Percentiles rank a stretch among this genome's conserved stretches.
Conservation (phyloP, 306 rosid species). For the Dalbergia oliveri region DNA sequence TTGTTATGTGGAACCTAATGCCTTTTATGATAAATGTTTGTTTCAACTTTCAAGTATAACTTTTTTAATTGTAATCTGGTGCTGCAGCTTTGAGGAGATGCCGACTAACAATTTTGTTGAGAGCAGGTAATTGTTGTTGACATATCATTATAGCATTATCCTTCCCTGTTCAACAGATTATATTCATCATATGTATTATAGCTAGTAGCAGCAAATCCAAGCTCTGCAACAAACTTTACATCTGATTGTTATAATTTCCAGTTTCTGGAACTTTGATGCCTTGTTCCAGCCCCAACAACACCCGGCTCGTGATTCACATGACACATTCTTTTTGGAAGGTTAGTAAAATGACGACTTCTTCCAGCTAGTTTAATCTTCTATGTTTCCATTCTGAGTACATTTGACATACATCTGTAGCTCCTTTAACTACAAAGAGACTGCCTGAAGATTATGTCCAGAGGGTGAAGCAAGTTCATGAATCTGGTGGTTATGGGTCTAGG, state of each 20-base stretch:
- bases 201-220: slow-evolving; percentile 4
- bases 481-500: slow-evolving; percentile 90
- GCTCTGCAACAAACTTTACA: background rate
- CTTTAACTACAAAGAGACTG: slow-evolving; percentile 74
- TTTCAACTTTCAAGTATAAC: slow-evolving; percentile 28
- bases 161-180: background rate
- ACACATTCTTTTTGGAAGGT: slow-evolving; percentile 88
- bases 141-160: background rate
- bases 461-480: slow-evolving; percentile 85
- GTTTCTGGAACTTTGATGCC: slow-evolving; percentile 96
- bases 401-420: slow-evolving; percentile 62
- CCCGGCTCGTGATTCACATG: slow-evolving; percentile 99
- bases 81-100: slow-evolving; percentile 97
- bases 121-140: slow-evolving; percentile 76
- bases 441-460: slow-evolving; percentile 97
- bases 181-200: background rate
- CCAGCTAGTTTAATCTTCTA: slow-evolving; percentile 31
- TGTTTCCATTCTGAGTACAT: slow-evolving; percentile 40
- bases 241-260: slow-evolving; percentile 51
- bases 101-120: slow-evolving; percentile 95
- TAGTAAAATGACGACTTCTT: slow-evolving; percentile 26
- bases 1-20: slow-evolving; percentile 28
- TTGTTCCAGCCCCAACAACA: slow-evolving; percentile 99
- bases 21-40: slow-evolving; percentile 30
- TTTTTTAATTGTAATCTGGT: slow-evolving; percentile 29